Evolutionary conservation across 2,329 filamentous ascomycete species (phyloP).

Genomic region (Tolypocladium endophyticum): DNA sequence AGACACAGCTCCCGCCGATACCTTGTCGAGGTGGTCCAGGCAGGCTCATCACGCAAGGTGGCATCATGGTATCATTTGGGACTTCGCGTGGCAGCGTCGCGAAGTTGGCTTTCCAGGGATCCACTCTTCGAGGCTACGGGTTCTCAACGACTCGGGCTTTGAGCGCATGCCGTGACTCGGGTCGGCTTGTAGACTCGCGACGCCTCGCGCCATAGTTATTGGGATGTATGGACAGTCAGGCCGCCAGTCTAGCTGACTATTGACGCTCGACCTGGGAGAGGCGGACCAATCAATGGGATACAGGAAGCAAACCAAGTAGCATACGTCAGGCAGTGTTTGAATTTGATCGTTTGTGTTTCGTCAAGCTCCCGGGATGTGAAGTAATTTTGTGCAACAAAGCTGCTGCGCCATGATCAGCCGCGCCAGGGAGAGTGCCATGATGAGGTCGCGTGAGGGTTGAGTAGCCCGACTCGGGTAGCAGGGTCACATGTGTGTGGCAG

Average conservation of each 20-base stretch:
- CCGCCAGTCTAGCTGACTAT: neutral
- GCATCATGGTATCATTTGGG: neutral
- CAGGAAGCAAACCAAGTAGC: neutral
- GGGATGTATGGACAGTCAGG: neutral
- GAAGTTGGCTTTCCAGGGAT: neutral
- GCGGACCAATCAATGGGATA: neutral
- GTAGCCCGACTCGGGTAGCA: neutral
- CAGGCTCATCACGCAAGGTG: neutral
- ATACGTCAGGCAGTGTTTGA: constrained; percentile 5
- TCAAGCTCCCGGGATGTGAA: neutral
- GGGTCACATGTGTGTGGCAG: neutral
- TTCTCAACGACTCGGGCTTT: neutral
- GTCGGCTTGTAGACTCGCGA: neutral
- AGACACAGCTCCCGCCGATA: neutral
- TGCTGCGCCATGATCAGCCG: neutral
- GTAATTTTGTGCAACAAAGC: neutral
- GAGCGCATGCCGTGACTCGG: neutral
- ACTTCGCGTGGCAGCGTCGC: neutral
- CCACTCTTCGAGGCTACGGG: neutral
- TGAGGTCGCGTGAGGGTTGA: neutral
- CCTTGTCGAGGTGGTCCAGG: neutral
- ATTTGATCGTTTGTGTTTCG: constrained; percentile 4
- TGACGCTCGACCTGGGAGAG: neutral
- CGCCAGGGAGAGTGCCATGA: neutral
- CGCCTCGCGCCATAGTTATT: neutral